These are phyloP conservation scores for Asterochloris sp. DNA, from an alignment of 139 green algal genomes.

Conservation along the genomic window DNA sequence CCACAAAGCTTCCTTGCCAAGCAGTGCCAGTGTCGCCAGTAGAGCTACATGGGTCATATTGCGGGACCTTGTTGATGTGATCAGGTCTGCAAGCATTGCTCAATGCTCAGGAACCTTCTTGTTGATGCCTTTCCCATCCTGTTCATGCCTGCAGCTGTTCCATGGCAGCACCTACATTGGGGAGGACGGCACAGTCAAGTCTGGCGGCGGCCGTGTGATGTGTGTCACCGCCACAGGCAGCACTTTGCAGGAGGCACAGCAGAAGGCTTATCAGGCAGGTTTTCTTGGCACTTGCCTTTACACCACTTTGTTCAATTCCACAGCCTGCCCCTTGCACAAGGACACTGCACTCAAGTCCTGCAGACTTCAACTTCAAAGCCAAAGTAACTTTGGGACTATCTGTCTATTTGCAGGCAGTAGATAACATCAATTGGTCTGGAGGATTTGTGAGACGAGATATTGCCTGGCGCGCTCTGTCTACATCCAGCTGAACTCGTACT, in stretches of 20 bases:
- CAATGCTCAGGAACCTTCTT: not conserved
- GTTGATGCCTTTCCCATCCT: not conserved
- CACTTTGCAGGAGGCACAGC: constrained; percentile 67
- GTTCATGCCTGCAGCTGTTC: constrained; percentile 60
- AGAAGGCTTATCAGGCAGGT: constrained; percentile 63
- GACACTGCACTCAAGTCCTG: not conserved
- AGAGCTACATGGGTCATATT: not conserved
- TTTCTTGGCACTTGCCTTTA: not conserved
- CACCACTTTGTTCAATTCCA: not conserved
- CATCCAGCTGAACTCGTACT: no score
- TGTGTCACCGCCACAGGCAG: constrained; percentile 70
- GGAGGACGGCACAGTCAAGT: constrained; percentile 49
- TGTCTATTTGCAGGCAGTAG: constrained; percentile 53
- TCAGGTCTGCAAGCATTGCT: not conserved
- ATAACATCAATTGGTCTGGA: constrained; percentile 74
- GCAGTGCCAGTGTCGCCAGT: not conserved
- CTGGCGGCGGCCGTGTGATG: constrained; percentile 76
- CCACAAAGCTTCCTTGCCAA: not conserved
- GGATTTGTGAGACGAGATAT: constrained; percentile 88
- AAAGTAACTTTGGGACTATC: not conserved
- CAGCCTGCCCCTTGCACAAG: not conserved
- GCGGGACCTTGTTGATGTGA: not conserved
- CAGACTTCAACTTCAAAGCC: no score
- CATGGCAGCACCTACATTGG: constrained; percentile 73
- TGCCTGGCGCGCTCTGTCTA: constrained; percentile 63